Evolutionary conservation across 2,329 filamentous ascomycete species (phyloP).

Genomic region (Pleomassaria siparia): DNA sequence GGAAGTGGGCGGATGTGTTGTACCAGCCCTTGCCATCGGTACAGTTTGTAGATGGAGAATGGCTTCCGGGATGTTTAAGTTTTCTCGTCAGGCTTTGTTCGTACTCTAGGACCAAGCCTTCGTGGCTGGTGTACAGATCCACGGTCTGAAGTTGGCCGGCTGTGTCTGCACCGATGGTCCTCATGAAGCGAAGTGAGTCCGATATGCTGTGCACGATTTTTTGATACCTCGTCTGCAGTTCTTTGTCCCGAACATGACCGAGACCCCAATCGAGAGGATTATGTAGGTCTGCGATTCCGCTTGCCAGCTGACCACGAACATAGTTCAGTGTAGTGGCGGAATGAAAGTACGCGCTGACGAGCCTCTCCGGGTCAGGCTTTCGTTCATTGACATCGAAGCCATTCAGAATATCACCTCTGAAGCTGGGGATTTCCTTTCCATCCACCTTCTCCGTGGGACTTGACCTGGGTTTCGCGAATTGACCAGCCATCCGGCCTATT

Average conservation of each 20-base stretch:
- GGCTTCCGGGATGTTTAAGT: conserved; percentile 64
- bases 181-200: conserved; percentile 91
- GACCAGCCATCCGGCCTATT: conserved; percentile 93
- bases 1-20: conserved; percentile 92
- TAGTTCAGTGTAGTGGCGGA: conserved; percentile 95
- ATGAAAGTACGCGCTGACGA: conserved; percentile 93
- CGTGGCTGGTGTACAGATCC: conserved; percentile 93
- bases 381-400: conserved; percentile 77
- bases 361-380: conserved; percentile 75
- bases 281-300: conserved; percentile 91
- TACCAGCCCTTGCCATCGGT: conserved; percentile 69
- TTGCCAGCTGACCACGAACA: conserved; percentile 77
- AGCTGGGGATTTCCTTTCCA: conserved; percentile 80
- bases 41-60: conserved; percentile 29
- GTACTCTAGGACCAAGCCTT: conserved; percentile 91
- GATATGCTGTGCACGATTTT: conserved; percentile 82
- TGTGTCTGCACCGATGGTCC: conserved; percentile 86
- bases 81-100: conserved; percentile 83
- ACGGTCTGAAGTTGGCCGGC: conserved; percentile 84
- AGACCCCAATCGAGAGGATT: conserved; percentile 93
- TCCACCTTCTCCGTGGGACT: conserved; percentile 82
- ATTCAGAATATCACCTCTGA: conserved; percentile 94
- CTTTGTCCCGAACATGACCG: conserved; percentile 83
- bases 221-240: conserved; percentile 82
- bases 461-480: conserved; percentile 94